phyloP scores from a whole-genome alignment of 1,139 yeast genomes.

The Taiozyma onychis region DNA sequence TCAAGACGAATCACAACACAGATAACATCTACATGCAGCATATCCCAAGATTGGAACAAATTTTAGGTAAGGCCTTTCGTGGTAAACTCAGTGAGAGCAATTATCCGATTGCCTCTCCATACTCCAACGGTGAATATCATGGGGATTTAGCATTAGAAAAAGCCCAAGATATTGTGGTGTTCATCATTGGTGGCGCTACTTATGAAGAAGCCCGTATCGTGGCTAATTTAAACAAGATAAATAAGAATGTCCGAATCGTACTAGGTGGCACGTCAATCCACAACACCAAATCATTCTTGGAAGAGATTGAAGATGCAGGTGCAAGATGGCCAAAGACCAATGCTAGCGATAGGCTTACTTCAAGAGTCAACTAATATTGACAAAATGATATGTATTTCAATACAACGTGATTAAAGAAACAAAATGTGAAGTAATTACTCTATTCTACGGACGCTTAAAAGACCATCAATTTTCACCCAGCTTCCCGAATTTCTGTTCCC shows the following conservation, averaged over 20 bases:
- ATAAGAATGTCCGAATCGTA: conserved; percentile 47
- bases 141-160: conserved; percentile 28
- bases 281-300: conserved; percentile 54
- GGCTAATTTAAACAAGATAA: conserved; percentile 55
- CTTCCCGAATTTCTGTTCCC: conserved; percentile 65
- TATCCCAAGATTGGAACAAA: conserved; percentile 60
- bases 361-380: conserved; percentile 9
- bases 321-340: conserved; percentile 21
- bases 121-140: conserved; percentile 22
- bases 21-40: conserved; percentile 68
- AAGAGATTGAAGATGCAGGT: conserved; percentile 27
- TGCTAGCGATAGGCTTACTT: conserved; percentile 17
- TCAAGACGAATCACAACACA: conserved; percentile 22
- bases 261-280: conserved; percentile 76
- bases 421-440: background rate
- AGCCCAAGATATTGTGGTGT: conserved; percentile 74
- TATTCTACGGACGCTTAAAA: background rate
- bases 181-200: conserved; percentile 86
- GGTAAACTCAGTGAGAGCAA: conserved; percentile 43
- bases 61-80: conserved; percentile 43
- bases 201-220: conserved; percentile 86
- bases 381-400: background rate
- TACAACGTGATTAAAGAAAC: background rate
- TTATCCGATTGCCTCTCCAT: conserved; percentile 46
- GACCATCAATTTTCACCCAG: conserved; percentile 11